Conservation (phyloP, 2,329 filamentous ascomycete genomes). For the Aureobasidium sp. region DNA sequence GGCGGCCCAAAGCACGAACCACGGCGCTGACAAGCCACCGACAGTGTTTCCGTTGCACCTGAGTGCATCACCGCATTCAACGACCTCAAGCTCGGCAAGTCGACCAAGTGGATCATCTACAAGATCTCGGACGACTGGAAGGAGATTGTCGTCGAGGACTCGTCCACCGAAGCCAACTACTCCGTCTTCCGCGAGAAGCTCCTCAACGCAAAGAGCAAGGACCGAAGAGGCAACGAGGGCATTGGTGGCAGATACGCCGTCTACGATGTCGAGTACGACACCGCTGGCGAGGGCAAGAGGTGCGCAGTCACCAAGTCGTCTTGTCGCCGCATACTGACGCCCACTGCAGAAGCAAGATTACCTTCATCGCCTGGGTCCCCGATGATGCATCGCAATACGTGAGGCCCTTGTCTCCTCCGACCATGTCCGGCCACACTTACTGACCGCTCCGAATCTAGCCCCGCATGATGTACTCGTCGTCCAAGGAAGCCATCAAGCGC, state of each 20-base stretch:
- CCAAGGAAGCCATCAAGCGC: conserved; percentile 79
- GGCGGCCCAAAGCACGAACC: conserved; percentile 6
- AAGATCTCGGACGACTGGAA: conserved; percentile 79
- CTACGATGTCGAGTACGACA: conserved; percentile 75
- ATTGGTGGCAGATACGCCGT: conserved; percentile 72
- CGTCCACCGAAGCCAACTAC: conserved; percentile 60
- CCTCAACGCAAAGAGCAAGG: conserved; percentile 64
- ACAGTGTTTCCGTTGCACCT: conserved; percentile 63
- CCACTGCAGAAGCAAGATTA: conserved; percentile 58
- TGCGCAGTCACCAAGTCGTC: background rate
- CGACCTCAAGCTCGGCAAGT: conserved; percentile 74
- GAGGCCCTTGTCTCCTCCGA: conserved; percentile 28
- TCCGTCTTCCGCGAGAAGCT: conserved; percentile 70
- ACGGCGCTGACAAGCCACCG: conserved; percentile 2
- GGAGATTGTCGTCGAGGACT: conserved; percentile 73
- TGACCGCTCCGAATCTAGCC: conserved; percentile 32
- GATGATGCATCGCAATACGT: conserved; percentile 76
- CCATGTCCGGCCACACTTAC: background rate
- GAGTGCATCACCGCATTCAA: conserved; percentile 68
- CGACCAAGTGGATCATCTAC: conserved; percentile 77
- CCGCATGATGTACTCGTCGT: conserved; percentile 87
- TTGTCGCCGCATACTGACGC: background rate
- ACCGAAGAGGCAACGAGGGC: conserved; percentile 51
- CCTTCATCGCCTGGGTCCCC: conserved; percentile 72
- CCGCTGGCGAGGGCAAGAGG: conserved; percentile 65